Evolutionary conservation across 306 rosid species (phyloP).

Genomic region (Dalbergia oliveri): DNA sequence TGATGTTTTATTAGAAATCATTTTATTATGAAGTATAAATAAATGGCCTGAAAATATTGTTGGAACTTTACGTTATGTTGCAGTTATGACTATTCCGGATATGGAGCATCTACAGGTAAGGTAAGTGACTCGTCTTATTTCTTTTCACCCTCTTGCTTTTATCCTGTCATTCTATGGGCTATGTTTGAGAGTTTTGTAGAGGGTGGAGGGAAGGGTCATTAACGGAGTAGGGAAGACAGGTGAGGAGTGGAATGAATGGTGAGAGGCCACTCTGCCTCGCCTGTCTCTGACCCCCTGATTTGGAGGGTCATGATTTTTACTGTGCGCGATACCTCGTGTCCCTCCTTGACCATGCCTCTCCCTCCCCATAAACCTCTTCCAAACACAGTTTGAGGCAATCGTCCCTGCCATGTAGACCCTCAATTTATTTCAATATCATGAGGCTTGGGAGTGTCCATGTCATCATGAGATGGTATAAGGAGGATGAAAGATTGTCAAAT

Average conservation of each 20-base stretch:
- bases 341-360: no score
- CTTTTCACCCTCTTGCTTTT: background rate
- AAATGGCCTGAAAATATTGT: slow-evolving; percentile 25
- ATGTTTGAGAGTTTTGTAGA: background rate
- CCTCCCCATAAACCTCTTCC: no score
- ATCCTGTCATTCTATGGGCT: background rate
- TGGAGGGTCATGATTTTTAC: no score
- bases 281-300: no score
- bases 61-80: slow-evolving; percentile 47
- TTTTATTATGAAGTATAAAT: background rate
- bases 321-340: no score
- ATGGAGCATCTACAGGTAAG: slow-evolving; percentile 96
- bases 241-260: no score
- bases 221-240: no score
- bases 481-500: slow-evolving; percentile 30
- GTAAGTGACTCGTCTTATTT: slow-evolving; percentile 56
- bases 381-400: no score
- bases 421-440: background rate
- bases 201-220: no score
- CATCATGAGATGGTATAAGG: background rate
- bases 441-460: slow-evolving; percentile 23
- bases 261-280: no score
- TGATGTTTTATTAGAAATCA: background rate
- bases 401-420: background rate
- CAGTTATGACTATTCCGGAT: slow-evolving; percentile 99